These are phyloP conservation scores for Aspergillus indologenus DNA, from an alignment of 495 filamentous ascomycete genomes.

Conservation along the genomic window DNA sequence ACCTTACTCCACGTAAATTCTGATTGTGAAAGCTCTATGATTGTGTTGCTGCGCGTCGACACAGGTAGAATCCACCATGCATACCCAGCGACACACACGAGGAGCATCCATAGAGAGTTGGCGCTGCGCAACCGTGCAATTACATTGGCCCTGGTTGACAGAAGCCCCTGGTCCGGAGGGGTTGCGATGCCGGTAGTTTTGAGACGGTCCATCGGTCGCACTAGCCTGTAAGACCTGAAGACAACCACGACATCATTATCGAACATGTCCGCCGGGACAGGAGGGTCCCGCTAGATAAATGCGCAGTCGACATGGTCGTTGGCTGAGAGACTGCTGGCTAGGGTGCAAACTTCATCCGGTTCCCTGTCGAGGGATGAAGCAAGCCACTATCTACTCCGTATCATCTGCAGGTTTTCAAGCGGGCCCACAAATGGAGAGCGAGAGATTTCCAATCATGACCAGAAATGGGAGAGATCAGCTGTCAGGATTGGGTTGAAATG, in stretches of 20 bases:
- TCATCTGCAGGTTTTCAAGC: neutral
- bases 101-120: conserved; percentile 3
- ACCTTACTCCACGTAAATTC: conserved; percentile 29
- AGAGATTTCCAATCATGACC: conserved; percentile 5
- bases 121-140: too few relatives aligned
- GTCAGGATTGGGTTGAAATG: neutral
- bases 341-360: neutral
- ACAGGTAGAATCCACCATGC: conserved; percentile 18
- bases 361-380: neutral
- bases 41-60: neutral
- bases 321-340: neutral
- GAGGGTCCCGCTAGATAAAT: neutral
- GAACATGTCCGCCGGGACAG: neutral
- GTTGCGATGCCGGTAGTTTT: conserved; percentile 4
- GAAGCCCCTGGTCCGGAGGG: conserved; percentile 4
- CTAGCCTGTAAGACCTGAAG: neutral
- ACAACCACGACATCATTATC: neutral
- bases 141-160: neutral
- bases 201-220: conserved; percentile 9
- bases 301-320: neutral
- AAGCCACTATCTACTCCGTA: neutral
- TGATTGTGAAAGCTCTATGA: neutral
- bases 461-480: conserved; percentile 5
- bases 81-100: conserved; percentile 11
- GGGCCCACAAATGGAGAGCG: conserved; percentile 11